Evolutionary conservation across 192 early-diverging fungal species (phyloP), one percentile per base, ranked within the genome.

Genomic region (Coemansia sp.): DNA sequence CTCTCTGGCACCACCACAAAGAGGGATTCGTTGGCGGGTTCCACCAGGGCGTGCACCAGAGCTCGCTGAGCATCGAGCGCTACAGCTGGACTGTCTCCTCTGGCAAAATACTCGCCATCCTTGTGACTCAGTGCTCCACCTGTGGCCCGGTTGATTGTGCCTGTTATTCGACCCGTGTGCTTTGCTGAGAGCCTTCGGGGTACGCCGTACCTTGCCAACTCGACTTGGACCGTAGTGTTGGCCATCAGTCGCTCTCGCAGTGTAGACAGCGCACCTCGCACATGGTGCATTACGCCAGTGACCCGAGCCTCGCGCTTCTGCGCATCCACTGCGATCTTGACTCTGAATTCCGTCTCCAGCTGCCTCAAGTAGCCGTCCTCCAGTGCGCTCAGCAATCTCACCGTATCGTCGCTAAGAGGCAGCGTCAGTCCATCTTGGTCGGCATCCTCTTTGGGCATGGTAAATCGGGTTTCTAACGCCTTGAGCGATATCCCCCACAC

Each of bases 171-270:
- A 4, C 8, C 12, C 1, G 37, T 29, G 10, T 73, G 59, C 36
- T 42, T 38, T 36, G 34, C 12, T 14, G 70, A 67, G 18, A 80
- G 55, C 37, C 10, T 10, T 4, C 71, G 54, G 27, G 43, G 55
- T 27, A 14, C 53, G 12, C 67, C 71, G 37, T 80, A 65, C 27
- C 17, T 22, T 24, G 8, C 34, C 53, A 63, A 26, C 8, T 64
- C 53, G 0, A 80, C 34, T 15, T 61, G 52, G 14, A 74, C 71
- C 12, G 71, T 70, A 6, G 67, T 48, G 36, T 53, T 38, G 2
- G 63, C 66, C 1, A 60, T 56, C 55, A 80, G 54, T 9, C 52
- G 35, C 26, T 80, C 76, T 37, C 76, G 71, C 57, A 80, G 32
- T 17, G 43, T 50, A 9, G 63, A 63, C 29, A 80, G 63, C 2